These are phyloP conservation scores for Dryadomyces quercivorus DNA, from an alignment of 2,329 filamentous ascomycete species.

Conservation along the genomic window DNA sequence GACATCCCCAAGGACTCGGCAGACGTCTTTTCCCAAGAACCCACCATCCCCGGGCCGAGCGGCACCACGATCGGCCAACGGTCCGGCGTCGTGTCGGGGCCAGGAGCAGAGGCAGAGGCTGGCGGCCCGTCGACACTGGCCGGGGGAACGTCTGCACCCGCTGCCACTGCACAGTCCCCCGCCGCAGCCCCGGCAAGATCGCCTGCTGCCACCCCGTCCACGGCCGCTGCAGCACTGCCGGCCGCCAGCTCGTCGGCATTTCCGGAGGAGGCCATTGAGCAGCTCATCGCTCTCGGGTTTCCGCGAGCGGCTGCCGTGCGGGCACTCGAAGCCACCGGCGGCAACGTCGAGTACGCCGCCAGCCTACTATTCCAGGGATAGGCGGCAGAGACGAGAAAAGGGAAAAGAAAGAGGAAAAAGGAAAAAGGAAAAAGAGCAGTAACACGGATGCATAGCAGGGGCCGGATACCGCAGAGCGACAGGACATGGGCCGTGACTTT, in stretches of 20 bases:
- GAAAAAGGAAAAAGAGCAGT: background rate
- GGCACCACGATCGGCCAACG: constrained; percentile 81
- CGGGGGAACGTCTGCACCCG: background rate
- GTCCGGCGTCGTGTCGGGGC: constrained; percentile 61
- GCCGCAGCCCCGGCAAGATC: background rate
- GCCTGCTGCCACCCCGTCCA: background rate
- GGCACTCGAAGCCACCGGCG: constrained; percentile 69
- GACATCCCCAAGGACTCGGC: constrained; percentile 84
- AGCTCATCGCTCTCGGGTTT: constrained; percentile 68
- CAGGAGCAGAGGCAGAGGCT: constrained; percentile 13
- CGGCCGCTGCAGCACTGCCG: background rate
- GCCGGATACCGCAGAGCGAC: background rate
- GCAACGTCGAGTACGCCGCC: constrained; percentile 82
- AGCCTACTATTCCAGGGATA: constrained; percentile 54
- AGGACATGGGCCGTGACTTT: background rate
- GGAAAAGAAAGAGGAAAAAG: background rate
- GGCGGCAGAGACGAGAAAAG: background rate
- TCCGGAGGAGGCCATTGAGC: constrained; percentile 57
- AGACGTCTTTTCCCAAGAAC: constrained; percentile 63
- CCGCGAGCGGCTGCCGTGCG: constrained; percentile 63
- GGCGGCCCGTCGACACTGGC: background rate
- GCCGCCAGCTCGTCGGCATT: constrained; percentile 18
- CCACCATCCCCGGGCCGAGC: constrained; percentile 70
- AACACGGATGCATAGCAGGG: background rate
- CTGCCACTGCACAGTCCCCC: background rate